phyloP scores from a whole-genome alignment of 805 yeast species.

The Yarrowia osloensis region DNA sequence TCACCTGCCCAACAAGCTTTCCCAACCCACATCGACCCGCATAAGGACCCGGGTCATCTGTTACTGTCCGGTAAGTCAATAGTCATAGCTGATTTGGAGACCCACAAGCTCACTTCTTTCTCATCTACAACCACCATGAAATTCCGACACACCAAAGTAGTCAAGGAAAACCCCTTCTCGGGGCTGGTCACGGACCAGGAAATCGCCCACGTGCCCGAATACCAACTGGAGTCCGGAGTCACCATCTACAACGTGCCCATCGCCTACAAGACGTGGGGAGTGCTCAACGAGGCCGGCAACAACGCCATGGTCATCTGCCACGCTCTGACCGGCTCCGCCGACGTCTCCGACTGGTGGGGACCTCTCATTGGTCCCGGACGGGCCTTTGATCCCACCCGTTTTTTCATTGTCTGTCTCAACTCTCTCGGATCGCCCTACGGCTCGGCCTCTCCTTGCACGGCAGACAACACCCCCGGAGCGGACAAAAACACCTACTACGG shows the following conservation, averaged over 20 bases:
- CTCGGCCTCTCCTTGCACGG: slow-evolving; percentile 84
- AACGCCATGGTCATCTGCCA: slow-evolving; percentile 92
- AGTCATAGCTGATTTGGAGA: slow-evolving; percentile 6
- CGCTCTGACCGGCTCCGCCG: slow-evolving; percentile 94
- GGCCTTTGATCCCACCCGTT: slow-evolving; percentile 89
- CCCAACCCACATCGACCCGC: not conserved
- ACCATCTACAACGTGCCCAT: slow-evolving; percentile 72
- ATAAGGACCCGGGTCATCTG: slow-evolving; percentile 29
- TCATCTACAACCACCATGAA: not conserved
- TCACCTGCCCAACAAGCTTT: slow-evolving; percentile 22
- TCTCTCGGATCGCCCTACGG: slow-evolving; percentile 98
- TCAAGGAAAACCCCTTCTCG: slow-evolving; percentile 61
- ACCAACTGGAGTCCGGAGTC: slow-evolving; percentile 81
- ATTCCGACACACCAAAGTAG: slow-evolving; percentile 35
- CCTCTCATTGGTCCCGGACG: slow-evolving; percentile 81
- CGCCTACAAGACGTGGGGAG: slow-evolving; percentile 96
- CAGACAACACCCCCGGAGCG: slow-evolving; percentile 72
- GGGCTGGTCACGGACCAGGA: slow-evolving; percentile 74
- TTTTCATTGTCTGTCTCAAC: slow-evolving; percentile 83
- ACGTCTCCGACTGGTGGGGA: slow-evolving; percentile 99
- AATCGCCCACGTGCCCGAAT: slow-evolving; percentile 73
- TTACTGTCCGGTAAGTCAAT: not conserved
- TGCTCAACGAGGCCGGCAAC: slow-evolving; percentile 63
- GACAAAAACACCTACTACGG: slow-evolving; percentile 63
- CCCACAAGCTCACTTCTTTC: not conserved